These are phyloP conservation scores for Berberis vulgaris DNA, from an alignment of 164 flowering plant genomes.

Conservation along the genomic window DNA sequence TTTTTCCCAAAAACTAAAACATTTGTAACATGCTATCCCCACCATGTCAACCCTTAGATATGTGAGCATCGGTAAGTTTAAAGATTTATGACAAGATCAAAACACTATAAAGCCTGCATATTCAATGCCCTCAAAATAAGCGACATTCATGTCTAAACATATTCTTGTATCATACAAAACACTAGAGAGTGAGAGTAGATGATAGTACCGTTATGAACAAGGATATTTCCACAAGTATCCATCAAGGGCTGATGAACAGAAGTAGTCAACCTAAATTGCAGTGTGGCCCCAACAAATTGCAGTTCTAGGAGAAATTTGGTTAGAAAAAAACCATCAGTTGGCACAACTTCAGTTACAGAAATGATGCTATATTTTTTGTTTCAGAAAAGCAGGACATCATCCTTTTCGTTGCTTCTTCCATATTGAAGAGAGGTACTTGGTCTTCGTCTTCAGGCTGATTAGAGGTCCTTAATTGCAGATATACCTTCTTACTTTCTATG, in stretches of 20 bases:
- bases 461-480: slow-evolving; percentile 19
- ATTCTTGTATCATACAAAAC: too few species aligned
- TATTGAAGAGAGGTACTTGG: slow-evolving; percentile 8
- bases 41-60: too few species aligned
- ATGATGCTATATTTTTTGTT: slow-evolving; percentile 6
- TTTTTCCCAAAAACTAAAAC: too few species aligned
- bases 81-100: background rate
- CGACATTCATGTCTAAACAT: too few species aligned
- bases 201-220: slow-evolving; percentile 68
- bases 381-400: background rate
- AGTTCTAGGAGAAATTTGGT: slow-evolving; percentile 27
- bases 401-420: slow-evolving; percentile 4
- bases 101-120: background rate
- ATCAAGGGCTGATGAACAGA: slow-evolving; percentile 69
- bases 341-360: slow-evolving; percentile 13
- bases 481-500: slow-evolving; percentile 47
- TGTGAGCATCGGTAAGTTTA: too few species aligned
- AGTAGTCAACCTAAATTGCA: slow-evolving; percentile 69
- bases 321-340: slow-evolving; percentile 9
- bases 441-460: slow-evolving; percentile 7
- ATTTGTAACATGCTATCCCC: too few species aligned
- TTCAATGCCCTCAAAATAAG: background rate
- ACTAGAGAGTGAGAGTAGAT: background rate
- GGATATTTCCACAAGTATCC: slow-evolving; percentile 57
- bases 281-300: slow-evolving; percentile 69